A percentile compares a stretch with the other conserved stretches of the same genome.
Conservation (phyloP, 164 flowering plant genomes). For the Vitis rupestris region DNA sequence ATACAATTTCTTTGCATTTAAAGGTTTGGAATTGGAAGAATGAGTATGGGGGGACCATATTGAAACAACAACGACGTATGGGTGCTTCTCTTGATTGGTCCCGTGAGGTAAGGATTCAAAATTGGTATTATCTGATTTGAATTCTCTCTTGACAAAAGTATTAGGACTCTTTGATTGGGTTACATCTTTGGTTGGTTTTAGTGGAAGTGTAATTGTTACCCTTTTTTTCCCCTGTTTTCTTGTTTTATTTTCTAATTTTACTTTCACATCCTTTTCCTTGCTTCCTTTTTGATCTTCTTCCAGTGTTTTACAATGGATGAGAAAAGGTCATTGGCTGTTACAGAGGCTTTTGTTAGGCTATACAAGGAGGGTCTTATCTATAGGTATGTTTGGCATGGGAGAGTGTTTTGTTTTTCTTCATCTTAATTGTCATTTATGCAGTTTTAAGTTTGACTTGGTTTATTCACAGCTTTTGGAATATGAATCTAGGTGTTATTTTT, state of each 20-base stretch:
- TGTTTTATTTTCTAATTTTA: background rate
- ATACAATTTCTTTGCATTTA: background rate
- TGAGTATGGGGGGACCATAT: slow-evolving; percentile 80
- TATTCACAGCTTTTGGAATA: background rate
- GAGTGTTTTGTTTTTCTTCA: background rate
- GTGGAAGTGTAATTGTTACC: background rate
- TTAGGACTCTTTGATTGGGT: background rate
- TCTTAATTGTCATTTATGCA: background rate
- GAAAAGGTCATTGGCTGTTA: slow-evolving; percentile 80
- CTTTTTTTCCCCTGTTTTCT: background rate
- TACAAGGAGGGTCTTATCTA: slow-evolving; percentile 78
- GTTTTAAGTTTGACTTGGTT: background rate
- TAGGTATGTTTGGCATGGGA: slow-evolving; percentile 43
- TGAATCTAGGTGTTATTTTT: background rate
- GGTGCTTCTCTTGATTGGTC: slow-evolving; percentile 99
- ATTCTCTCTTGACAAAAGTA: no score
- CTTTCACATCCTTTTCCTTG: background rate
- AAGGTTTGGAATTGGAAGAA: slow-evolving; percentile 99
- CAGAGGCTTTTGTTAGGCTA: slow-evolving; percentile 93
- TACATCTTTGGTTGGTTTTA: background rate
- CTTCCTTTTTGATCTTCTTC: slow-evolving; percentile 1
- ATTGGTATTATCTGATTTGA: no score
- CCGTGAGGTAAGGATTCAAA: slow-evolving; percentile 63
- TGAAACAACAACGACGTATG: slow-evolving; percentile 72
- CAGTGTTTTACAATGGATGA: slow-evolving; percentile 99